phyloP scores from a whole-genome alignment of 2,329 filamentous ascomycete genomes.

The Davidsoniella virescens region DNA sequence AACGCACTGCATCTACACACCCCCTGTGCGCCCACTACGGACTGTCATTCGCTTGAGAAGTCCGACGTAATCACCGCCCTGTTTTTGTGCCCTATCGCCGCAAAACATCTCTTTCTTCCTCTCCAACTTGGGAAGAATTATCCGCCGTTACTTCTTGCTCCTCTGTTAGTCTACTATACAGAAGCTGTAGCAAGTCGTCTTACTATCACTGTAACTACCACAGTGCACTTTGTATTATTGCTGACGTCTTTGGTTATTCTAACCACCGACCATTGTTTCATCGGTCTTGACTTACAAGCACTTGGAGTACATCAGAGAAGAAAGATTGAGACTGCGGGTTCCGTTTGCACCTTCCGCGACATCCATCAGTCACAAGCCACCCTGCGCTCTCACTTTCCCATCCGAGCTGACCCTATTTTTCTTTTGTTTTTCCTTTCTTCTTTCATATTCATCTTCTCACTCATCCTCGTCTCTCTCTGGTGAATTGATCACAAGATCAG shows the following conservation, averaged over 20 bases:
- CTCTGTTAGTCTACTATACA: background rate
- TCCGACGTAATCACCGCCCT: constrained; percentile 6
- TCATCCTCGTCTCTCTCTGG: background rate
- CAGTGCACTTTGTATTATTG: background rate
- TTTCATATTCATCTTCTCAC: background rate
- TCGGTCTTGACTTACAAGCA: background rate
- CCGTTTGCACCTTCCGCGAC: constrained; percentile 2
- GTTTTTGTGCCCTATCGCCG: constrained; percentile 3
- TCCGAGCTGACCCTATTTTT: background rate
- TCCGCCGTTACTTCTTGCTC: background rate
- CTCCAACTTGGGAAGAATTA: background rate
- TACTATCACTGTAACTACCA: background rate
- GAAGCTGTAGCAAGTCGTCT: background rate
- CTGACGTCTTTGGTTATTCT: background rate
- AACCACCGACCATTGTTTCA: background rate
- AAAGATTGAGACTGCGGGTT: background rate
- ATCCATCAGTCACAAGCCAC: background rate
- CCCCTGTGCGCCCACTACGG: constrained; percentile 5
- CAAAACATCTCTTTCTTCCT: background rate
- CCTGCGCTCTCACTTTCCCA: constrained; percentile 10
- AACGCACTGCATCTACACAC: background rate
- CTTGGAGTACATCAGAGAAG: background rate
- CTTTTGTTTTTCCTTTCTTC: background rate
- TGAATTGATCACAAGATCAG: background rate
- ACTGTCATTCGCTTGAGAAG: constrained; percentile 5